These are phyloP conservation scores for rapeseed (Brassica napus) DNA, from an alignment of 345 rosid species.

Conservation along the genomic window Da-Ae NC_063440.1:799001-799500, in stretches of 20 bases:
- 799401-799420: neutral
- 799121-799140: neutral
- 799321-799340: neutral
- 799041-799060: neutral
- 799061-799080: slow-evolving; percentile 10
- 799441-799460: neutral
- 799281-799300: neutral
- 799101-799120: neutral
- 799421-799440: slow-evolving; percentile 6
- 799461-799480: neutral
- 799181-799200: neutral
- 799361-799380: neutral
- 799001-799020: neutral
- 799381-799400: neutral
- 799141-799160: neutral
- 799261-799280: slow-evolving; percentile 69
- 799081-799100: neutral
- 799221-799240: neutral
- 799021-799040: neutral
- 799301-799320: neutral
- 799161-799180: neutral
- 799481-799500: neutral
- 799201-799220: neutral
- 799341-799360: neutral
- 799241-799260: neutral